Conservation (phyloP, 2,329 filamentous ascomycete genomes). For the Botrytis aclada region DNA sequence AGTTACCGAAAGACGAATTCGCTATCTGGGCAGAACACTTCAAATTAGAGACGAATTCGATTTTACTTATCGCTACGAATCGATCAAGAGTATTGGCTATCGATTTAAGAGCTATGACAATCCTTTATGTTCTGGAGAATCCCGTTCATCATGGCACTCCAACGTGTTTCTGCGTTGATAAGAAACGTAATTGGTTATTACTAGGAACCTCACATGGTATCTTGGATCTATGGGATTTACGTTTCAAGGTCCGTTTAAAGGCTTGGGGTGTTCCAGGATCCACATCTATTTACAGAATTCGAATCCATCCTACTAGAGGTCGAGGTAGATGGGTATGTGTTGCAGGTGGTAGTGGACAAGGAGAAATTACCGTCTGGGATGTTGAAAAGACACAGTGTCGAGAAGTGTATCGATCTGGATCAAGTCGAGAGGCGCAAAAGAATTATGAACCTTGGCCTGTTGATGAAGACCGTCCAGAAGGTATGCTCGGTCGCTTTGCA, state of each 20-base stretch:
- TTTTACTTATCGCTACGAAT: conserved; percentile 82
- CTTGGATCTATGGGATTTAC: conserved; percentile 90
- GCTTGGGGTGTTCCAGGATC: conserved; percentile 85
- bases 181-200: conserved; percentile 83
- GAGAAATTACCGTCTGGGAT: conserved; percentile 94
- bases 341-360: conserved; percentile 79
- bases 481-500: conserved; percentile 82
- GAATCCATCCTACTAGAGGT: conserved; percentile 73
- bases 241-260: conserved; percentile 85
- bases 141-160: conserved; percentile 88
- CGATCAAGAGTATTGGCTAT: conserved; percentile 78
- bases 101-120: conserved; percentile 81
- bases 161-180: conserved; percentile 86
- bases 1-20: conserved; percentile 69
- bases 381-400: conserved; percentile 84
- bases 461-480: conserved; percentile 83
- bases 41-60: conserved; percentile 75
- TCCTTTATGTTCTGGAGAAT: conserved; percentile 78
- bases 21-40: conserved; percentile 93
- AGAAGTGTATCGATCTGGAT: conserved; percentile 75
- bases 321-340: conserved; percentile 84
- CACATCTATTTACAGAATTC: conserved; percentile 74
- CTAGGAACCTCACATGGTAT: conserved; percentile 91
- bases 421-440: conserved; percentile 57
- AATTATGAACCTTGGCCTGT: conserved; percentile 83